Percentiles rank a stretch among this genome's conserved stretches.
These are phyloP conservation scores for Candida glucosophila DNA, from an alignment of 1,139 yeast species.

Conservation along the genomic window DNA sequence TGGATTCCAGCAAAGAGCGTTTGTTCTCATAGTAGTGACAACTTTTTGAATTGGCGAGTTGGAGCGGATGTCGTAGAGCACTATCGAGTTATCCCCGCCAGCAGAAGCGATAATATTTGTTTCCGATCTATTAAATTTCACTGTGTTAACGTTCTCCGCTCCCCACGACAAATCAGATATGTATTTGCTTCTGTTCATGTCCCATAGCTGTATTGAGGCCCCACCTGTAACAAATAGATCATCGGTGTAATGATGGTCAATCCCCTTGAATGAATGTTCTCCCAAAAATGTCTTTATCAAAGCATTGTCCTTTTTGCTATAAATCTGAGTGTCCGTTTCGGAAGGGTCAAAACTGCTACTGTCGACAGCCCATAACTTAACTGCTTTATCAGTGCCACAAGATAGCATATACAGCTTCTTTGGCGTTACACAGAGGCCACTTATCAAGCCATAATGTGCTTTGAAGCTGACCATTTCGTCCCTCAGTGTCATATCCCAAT, in stretches of 20 bases:
- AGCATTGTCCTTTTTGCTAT: slow-evolving; percentile 31
- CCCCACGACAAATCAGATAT: slow-evolving; percentile 86
- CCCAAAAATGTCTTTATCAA: slow-evolving; percentile 72
- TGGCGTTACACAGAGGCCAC: slow-evolving; percentile 80
- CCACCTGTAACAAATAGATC: slow-evolving; percentile 88
- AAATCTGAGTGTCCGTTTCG: slow-evolving; percentile 27
- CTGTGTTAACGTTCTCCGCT: slow-evolving; percentile 78
- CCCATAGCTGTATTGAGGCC: slow-evolving; percentile 85
- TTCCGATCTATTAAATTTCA: slow-evolving; percentile 84
- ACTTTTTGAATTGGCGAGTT: slow-evolving; percentile 88
- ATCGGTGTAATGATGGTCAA: slow-evolving; percentile 79
- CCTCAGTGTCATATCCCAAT: slow-evolving; percentile 78
- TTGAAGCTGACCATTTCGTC: slow-evolving; percentile 68
- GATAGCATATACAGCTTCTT: slow-evolving; percentile 54
- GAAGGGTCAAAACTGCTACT: slow-evolving; percentile 34
- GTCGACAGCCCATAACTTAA: slow-evolving; percentile 70
- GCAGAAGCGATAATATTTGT: slow-evolving; percentile 84
- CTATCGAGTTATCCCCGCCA: slow-evolving; percentile 87
- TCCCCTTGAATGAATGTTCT: slow-evolving; percentile 73
- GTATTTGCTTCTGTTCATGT: slow-evolving; percentile 68
- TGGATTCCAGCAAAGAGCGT: slow-evolving; percentile 92
- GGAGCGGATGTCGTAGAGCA: slow-evolving; percentile 87
- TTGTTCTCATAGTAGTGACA: slow-evolving; percentile 74
- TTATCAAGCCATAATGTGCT: slow-evolving; percentile 87
- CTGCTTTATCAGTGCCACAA: slow-evolving; percentile 86